Conservation (phyloP, 2,329 filamentous ascomycete species). For the Penicillium sp. region DNA sequence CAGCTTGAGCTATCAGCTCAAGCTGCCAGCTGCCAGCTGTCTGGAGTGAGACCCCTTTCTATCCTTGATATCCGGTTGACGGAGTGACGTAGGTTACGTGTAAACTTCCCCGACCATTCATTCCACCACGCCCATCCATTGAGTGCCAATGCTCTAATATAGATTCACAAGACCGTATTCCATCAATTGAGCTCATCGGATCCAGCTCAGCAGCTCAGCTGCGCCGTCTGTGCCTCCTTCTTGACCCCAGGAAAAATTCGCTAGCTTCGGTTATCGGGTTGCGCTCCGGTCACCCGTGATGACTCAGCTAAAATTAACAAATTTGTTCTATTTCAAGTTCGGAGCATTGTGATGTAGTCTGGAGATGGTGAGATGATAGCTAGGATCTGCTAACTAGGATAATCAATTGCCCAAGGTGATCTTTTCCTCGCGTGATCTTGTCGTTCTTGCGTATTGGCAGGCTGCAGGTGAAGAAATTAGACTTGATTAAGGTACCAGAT, state of each 20-base stretch:
- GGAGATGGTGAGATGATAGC: too few species aligned
- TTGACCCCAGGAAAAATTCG: conserved; percentile 22
- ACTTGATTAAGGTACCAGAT: too few species aligned
- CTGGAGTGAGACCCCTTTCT: conserved; percentile 1
- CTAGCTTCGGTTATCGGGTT: conserved; percentile 27
- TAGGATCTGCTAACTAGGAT: too few species aligned
- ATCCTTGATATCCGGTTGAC: neutral
- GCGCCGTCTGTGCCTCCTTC: conserved; percentile 2
- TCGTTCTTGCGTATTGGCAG: too few species aligned
- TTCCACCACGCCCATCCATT: conserved; percentile 15
- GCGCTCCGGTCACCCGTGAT: conserved; percentile 20
- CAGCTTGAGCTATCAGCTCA: neutral
- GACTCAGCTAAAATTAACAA: conserved; percentile 27
- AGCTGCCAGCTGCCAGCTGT: conserved; percentile 1
- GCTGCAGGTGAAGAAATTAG: too few species aligned
- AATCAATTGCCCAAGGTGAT: too few species aligned
- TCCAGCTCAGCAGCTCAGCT: neutral
- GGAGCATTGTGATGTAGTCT: conserved; percentile 4
- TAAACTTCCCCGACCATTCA: conserved; percentile 11
- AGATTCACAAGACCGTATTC: neutral
- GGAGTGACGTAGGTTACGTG: conserved; percentile 8
- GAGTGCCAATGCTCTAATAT: conserved; percentile 11
- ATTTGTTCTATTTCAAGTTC: neutral
- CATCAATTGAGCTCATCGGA: conserved; percentile 6
- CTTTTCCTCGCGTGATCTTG: too few species aligned